A percentile compares a stretch with the other conserved stretches of the same genome.
Evolutionary conservation across 768 basidiomycete species (phyloP).

Genomic region (Auricularia sp.): DNA sequence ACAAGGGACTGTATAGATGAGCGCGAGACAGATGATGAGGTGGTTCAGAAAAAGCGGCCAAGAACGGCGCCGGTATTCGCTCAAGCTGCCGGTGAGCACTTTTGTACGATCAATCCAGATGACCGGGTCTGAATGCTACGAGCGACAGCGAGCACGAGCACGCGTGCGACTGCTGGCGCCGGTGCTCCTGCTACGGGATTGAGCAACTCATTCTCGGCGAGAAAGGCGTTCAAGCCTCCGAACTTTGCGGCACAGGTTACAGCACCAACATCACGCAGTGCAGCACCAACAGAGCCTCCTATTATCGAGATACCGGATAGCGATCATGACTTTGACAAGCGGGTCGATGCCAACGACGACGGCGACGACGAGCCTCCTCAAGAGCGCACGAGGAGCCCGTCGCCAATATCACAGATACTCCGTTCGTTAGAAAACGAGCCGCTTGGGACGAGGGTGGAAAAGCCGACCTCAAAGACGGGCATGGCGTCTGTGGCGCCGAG

Average conservation of each 20-base stretch:
- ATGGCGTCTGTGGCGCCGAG: not conserved
- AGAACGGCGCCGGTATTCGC: not conserved
- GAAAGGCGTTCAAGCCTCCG: conserved; percentile 22
- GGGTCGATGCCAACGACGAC: not conserved
- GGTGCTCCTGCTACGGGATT: not conserved
- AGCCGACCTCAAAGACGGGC: not conserved
- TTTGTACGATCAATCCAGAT: no score
- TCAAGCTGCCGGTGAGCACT: not conserved
- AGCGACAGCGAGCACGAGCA: not conserved
- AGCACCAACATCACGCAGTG: not conserved
- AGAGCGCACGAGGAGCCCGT: not conserved
- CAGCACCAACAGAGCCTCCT: not conserved
- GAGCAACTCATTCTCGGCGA: conserved; percentile 23
- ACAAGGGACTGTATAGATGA: not conserved
- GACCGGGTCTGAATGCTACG: not conserved
- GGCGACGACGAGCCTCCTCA: not conserved
- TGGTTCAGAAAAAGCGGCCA: not conserved
- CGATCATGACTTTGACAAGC: not conserved
- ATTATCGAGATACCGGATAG: not conserved
- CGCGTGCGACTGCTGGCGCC: not conserved
- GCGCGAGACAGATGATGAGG: not conserved
- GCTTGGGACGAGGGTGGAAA: not conserved
- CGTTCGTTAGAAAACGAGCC: not conserved
- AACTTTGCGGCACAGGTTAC: conserved; percentile 21
- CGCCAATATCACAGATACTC: not conserved